Evolutionary conservation across 2,329 filamentous ascomycete species (phyloP).

Genomic region (Colletotrichum horii): DNA sequence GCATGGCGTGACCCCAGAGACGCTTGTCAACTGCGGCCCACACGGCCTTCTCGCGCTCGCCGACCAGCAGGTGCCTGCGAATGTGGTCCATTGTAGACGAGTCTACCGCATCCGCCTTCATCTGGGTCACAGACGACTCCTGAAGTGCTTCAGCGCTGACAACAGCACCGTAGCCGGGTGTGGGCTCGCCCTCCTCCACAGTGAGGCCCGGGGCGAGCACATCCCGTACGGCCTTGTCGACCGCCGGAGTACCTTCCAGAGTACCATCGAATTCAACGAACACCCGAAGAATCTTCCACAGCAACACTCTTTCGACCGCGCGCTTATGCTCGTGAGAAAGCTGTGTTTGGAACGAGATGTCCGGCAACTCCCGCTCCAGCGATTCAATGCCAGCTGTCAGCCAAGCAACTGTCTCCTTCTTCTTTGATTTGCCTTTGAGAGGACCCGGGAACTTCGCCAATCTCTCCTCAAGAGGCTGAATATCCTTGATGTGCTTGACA

Average conservation of each 20-base stretch:
- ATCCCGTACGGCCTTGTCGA: constrained; percentile 77
- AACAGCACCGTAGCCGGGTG: constrained; percentile 26
- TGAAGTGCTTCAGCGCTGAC: constrained; percentile 29
- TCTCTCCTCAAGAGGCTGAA: constrained; percentile 73
- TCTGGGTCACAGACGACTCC: constrained; percentile 33
- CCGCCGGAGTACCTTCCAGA: constrained; percentile 73
- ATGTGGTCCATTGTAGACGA: constrained; percentile 73
- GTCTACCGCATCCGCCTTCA: constrained; percentile 72
- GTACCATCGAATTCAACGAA: constrained; percentile 87
- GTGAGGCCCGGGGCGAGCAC: constrained; percentile 69
- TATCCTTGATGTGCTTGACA: constrained; percentile 75
- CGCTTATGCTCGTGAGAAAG: constrained; percentile 70
- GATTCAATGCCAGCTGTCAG: constrained; percentile 76
- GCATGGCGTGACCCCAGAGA: constrained; percentile 94
- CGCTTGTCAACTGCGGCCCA: constrained; percentile 94
- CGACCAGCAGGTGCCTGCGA: constrained; percentile 74
- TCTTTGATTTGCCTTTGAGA: constrained; percentile 87
- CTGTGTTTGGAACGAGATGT: constrained; percentile 49
- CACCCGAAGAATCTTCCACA: constrained; percentile 86
- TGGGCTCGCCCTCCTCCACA: constrained; percentile 27
- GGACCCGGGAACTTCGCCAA: constrained; percentile 88
- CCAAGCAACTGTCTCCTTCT: constrained; percentile 91
- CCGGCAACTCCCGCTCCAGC: constrained; percentile 67
- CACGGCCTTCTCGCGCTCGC: constrained; percentile 88
- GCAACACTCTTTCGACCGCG: constrained; percentile 76